Evolutionary conservation across 164 flowering plant species (phyloP).

Genomic region (Vitis labrusca): DNA sequence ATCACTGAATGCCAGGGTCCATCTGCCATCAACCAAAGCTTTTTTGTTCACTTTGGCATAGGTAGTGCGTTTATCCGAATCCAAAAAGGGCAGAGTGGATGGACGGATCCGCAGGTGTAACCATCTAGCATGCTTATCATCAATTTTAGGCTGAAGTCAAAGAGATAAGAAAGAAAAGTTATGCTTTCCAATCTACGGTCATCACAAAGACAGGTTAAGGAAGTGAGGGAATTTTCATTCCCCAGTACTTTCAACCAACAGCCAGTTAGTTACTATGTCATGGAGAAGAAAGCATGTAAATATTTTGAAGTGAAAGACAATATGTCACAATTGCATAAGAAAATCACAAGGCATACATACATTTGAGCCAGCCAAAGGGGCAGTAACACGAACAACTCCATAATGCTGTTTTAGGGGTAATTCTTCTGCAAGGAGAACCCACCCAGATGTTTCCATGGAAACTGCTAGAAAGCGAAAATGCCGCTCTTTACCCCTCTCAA

Average conservation of each 20-base stretch:
- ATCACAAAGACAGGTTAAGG: no score
- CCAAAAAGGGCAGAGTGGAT: constrained; percentile 60
- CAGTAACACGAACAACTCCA: constrained; percentile 79
- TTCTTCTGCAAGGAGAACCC: constrained; percentile 87
- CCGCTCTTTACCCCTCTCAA: constrained; percentile 96
- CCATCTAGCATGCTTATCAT: constrained; percentile 88
- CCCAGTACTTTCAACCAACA: no score
- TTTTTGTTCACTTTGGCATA: constrained; percentile 47
- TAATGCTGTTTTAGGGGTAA: constrained; percentile 46
- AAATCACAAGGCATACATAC: constrained; percentile 44
- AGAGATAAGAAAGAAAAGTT: not conserved
- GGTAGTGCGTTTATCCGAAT: constrained; percentile 37
- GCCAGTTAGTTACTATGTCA: no score
- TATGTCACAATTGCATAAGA: not conserved
- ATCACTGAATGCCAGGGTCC: constrained; percentile 92
- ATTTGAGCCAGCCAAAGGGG: constrained; percentile 86
- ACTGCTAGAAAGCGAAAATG: constrained; percentile 73
- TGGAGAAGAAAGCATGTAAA: no score
- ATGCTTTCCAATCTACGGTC: not conserved
- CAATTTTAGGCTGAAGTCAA: constrained; percentile 70
- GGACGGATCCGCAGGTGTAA: constrained; percentile 93
- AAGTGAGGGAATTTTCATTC: no score
- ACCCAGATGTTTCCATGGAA: constrained; percentile 73
- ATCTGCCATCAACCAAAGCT: constrained; percentile 85
- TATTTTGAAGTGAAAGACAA: no score